These are phyloP conservation scores for Kurtzmaniella cleridarum DNA, from an alignment of 805 yeast genomes.

Conservation along the genomic window DNA sequence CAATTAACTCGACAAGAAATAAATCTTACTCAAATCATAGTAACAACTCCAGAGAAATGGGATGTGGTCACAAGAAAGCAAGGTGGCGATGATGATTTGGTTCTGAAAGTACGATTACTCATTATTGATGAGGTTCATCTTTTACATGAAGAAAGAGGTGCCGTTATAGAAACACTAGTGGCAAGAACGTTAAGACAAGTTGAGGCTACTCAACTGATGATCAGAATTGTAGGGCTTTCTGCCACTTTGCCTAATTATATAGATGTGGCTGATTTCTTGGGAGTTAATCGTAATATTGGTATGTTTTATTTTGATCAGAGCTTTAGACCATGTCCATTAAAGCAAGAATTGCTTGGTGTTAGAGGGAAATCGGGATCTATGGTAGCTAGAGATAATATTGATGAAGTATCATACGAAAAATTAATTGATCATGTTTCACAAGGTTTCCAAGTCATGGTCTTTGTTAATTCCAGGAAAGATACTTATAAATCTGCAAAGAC, in stretches of 20 bases:
- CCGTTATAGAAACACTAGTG: constrained; percentile 91
- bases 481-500: constrained; percentile 78
- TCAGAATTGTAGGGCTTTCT: constrained; percentile 87
- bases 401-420: constrained; percentile 71
- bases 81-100: constrained; percentile 80
- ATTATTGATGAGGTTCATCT: constrained; percentile 96
- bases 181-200: constrained; percentile 94
- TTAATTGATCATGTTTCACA: constrained; percentile 56
- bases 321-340: constrained; percentile 89
- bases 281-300: constrained; percentile 85
- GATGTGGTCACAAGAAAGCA: constrained; percentile 95
- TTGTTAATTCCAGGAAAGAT: constrained; percentile 93
- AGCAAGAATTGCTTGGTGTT: constrained; percentile 84
- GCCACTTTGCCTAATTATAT: constrained; percentile 89
- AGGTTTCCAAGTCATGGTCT: constrained; percentile 92
- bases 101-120: constrained; percentile 75
- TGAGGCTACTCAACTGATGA: constrained; percentile 89
- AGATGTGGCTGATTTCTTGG: constrained; percentile 92
- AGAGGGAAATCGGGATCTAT: constrained; percentile 78
- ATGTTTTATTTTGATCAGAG: constrained; percentile 92
- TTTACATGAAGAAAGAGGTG: constrained; percentile 95
- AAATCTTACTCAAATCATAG: constrained; percentile 76
- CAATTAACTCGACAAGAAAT: constrained; percentile 80
- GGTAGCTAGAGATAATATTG: constrained; percentile 67
- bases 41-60: constrained; percentile 96